A percentile compares a stretch with the other conserved stretches of the same genome.
Evolutionary conservation across 495 filamentous ascomycete species (phyloP).

Genomic region (Xylaria palmicola): DNA sequence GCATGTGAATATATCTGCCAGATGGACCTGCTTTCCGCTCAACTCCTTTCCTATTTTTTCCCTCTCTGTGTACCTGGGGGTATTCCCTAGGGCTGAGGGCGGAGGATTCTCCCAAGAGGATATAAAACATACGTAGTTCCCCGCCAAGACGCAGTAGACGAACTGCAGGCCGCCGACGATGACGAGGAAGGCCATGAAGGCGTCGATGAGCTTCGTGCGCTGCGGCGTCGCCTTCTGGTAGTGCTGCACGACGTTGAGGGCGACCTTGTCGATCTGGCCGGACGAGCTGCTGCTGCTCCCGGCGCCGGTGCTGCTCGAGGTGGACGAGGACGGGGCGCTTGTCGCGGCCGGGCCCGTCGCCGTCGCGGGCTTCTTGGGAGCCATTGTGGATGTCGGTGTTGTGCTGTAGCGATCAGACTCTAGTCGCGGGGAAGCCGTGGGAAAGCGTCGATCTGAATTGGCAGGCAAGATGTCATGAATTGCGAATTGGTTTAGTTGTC

Average conservation of each 20-base stretch:
- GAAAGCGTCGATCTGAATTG: neutral
- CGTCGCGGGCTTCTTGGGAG: conserved; percentile 28
- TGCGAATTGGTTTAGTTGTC: conserved; percentile 2
- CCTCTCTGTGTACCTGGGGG: neutral
- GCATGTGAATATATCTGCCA: too few species aligned
- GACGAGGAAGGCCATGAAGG: conserved; percentile 87
- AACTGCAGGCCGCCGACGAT: conserved; percentile 88
- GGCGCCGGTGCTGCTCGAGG: conserved; percentile 23
- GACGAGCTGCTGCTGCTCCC: conserved; percentile 35
- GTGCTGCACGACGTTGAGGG: conserved; percentile 65
- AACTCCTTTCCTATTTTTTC: neutral
- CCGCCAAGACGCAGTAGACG: conserved; percentile 84
- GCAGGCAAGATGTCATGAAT: neutral
- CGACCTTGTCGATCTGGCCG: conserved; percentile 39
- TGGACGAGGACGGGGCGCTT: neutral
- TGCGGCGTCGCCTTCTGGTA: conserved; percentile 80
- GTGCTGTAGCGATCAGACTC: neutral
- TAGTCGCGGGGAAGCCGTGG: neutral
- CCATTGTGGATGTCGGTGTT: conserved; percentile 18
- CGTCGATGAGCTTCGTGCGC: conserved; percentile 88
- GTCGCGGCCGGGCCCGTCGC: conserved; percentile 13
- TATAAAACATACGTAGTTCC: conserved; percentile 82
- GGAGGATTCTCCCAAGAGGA: too few species aligned
- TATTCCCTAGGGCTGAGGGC: neutral
- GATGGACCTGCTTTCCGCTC: too few species aligned